A percentile compares a stretch with the other conserved stretches of the same genome.
These are phyloP conservation scores for Luffa acutangula DNA, from an alignment of 306 rosid genomes.

Conservation along the genomic window DNA sequence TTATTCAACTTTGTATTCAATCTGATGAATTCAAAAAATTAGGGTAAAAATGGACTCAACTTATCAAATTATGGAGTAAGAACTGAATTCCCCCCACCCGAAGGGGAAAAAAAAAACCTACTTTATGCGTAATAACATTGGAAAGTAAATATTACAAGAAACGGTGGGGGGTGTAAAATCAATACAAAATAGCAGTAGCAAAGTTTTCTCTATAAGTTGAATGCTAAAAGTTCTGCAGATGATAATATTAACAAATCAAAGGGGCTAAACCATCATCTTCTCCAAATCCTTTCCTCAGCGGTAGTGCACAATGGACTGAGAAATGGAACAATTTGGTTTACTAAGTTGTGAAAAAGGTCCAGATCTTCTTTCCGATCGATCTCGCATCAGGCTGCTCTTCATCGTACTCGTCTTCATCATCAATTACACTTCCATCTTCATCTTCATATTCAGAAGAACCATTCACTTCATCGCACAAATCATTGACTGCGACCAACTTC, in stretches of 20 bases:
- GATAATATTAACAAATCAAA: neutral
- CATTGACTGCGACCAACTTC: conserved; percentile 19
- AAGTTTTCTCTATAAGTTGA: neutral
- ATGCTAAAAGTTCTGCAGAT: neutral
- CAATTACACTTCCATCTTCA: conserved; percentile 33
- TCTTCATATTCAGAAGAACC: conserved; percentile 25
- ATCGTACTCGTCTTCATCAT: conserved; percentile 25
- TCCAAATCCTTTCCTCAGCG: neutral
- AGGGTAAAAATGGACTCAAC: neutral
- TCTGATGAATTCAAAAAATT: too few species aligned
- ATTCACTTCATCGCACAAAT: conserved; percentile 28
- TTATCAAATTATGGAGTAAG: neutral
- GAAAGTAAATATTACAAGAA: neutral
- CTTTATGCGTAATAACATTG: neutral
- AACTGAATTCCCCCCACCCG: neutral
- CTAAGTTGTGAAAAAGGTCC: conserved; percentile 70
- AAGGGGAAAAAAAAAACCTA: neutral
- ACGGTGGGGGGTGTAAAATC: neutral
- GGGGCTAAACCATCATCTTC: neutral
- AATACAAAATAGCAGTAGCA: neutral
- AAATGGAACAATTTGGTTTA: neutral
- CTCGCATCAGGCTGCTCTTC: conserved; percentile 32
- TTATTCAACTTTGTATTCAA: too few species aligned
- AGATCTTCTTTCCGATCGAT: conserved; percentile 61
- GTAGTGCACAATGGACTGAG: neutral